Percentiles rank a stretch among this genome's conserved stretches.
These are phyloP conservation scores for Neoscytalidium dimidiatum DNA, from an alignment of 2,329 filamentous ascomycete species.

Conservation along the genomic window DNA sequence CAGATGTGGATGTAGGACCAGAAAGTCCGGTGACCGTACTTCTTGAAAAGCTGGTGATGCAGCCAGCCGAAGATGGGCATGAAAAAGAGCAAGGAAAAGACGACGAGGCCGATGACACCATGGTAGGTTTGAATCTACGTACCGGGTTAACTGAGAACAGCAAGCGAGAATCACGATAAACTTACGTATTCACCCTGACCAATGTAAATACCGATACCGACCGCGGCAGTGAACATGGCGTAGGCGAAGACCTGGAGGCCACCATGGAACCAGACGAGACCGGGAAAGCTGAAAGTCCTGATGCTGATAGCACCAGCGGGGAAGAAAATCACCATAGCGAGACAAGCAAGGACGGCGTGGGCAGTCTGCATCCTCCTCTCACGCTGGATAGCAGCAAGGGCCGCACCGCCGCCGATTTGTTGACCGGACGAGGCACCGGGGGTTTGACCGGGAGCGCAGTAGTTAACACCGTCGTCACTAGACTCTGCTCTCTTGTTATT, in stretches of 20 bases:
- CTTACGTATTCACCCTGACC: conserved; percentile 40
- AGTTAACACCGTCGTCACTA: conserved; percentile 31
- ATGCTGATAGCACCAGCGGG: conserved; percentile 47
- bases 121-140: conserved; percentile 45
- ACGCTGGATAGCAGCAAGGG: neutral
- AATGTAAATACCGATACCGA: conserved; percentile 55
- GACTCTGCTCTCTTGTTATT: conserved; percentile 30
- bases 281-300: conserved; percentile 44
- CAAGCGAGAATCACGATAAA: neutral
- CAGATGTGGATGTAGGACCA: conserved; percentile 55
- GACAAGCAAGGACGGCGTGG: conserved; percentile 45
- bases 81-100: conserved; percentile 52
- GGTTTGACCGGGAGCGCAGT: conserved; percentile 23
- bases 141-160: conserved; percentile 10
- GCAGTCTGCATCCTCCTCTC: conserved; percentile 40
- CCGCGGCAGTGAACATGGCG: conserved; percentile 49
- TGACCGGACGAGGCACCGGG: conserved; percentile 11
- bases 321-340: conserved; percentile 50
- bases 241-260: conserved; percentile 52
- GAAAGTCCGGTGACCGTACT: conserved; percentile 42
- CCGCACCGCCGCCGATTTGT: neutral
- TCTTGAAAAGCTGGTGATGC: conserved; percentile 53
- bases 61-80: conserved; percentile 53
- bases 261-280: conserved; percentile 47
- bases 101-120: conserved; percentile 53